These are phyloP conservation scores for Phytophthora citrophthora DNA, from an alignment of 352 stramenopile genomes.

Conservation along the genomic window DNA sequence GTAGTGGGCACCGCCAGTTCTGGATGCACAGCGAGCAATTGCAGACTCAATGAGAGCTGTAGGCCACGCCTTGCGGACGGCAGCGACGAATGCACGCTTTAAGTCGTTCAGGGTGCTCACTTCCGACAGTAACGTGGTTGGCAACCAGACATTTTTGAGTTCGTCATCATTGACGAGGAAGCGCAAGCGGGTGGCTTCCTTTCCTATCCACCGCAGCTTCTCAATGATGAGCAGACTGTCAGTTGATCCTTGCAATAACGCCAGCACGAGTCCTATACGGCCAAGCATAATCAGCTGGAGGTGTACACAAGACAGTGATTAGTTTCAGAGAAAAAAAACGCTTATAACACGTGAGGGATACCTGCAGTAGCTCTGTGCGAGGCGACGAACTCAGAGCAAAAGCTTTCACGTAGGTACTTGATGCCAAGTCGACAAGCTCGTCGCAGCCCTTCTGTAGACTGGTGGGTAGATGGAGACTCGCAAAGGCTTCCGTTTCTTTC, in stretches of 20 bases:
- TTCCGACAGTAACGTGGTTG: conserved; percentile 21
- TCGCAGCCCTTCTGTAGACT: conserved; percentile 36
- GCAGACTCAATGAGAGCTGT: conserved; percentile 20
- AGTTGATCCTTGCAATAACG: conserved; percentile 15
- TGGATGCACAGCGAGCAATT: conserved; percentile 14
- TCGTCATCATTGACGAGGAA: conserved; percentile 32
- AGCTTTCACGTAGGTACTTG: conserved; percentile 43
- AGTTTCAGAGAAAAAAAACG: conserved; percentile 5
- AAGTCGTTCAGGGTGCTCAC: conserved; percentile 38
- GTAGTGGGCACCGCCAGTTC: conserved; percentile 2
- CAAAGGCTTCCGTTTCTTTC: conserved; percentile 33
- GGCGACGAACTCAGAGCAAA: conserved; percentile 34
- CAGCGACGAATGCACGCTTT: conserved; percentile 38
- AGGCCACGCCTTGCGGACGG: conserved; percentile 44
- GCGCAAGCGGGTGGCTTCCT: conserved; percentile 32
- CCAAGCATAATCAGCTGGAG: conserved; percentile 47
- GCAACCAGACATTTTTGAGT: conserved; percentile 34
- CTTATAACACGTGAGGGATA: conserved; percentile 4
- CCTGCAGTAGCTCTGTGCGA: conserved; percentile 53
- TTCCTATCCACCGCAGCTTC: conserved; percentile 24
- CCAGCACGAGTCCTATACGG: conserved; percentile 43
- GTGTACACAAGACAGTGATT: conserved; percentile 5
- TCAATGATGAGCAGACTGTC: conserved; percentile 22
- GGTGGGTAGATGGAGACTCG: conserved; percentile 23
- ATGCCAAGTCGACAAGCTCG: conserved; percentile 36